phyloP scores from a whole-genome alignment of 148 eudicot species.

The Arbutus unedo region DNA sequence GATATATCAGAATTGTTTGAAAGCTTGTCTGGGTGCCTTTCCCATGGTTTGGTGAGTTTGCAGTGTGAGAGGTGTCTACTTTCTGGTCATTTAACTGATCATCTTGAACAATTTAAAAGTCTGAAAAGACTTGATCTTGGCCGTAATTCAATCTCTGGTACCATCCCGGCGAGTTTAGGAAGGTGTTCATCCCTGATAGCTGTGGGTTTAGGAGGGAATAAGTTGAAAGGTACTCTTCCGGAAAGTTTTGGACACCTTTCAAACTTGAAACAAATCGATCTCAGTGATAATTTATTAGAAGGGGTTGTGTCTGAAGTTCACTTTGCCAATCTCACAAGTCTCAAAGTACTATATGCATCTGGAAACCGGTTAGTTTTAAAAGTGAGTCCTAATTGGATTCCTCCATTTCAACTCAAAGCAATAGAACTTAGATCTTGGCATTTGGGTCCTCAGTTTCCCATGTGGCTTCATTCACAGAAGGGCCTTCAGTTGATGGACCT shows the following conservation, averaged over 20 bases:
- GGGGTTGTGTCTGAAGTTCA: slow-evolving; percentile 19
- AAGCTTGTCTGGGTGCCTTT: background rate
- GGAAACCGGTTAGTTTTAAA: slow-evolving; percentile 14
- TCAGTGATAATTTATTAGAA: background rate
- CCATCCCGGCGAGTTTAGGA: background rate
- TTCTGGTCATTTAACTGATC: background rate
- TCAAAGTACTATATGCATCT: background rate
- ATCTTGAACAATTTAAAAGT: background rate
- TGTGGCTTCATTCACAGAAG: slow-evolving; percentile 3
- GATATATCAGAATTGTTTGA: slow-evolving; percentile 11
- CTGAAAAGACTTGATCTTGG: background rate
- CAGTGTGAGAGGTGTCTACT: background rate
- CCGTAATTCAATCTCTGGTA: background rate
- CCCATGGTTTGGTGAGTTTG: background rate
- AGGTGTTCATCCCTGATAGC: too few species aligned
- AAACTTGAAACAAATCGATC: background rate
- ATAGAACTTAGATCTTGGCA: background rate
- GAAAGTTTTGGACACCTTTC: slow-evolving; percentile 14
- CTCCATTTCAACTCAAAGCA: slow-evolving; percentile 11
- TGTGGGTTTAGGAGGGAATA: too few species aligned
- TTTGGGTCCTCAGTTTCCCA: background rate
- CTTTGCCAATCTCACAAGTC: slow-evolving; percentile 10
- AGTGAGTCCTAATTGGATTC: slow-evolving; percentile 21
- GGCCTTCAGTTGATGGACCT: background rate
- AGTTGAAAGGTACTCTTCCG: too few species aligned